Evolutionary conservation across 2,329 filamentous ascomycete genomes (phyloP), one percentile per base, ranked within the genome.

Genomic region (Alternaria arbusti): DNA sequence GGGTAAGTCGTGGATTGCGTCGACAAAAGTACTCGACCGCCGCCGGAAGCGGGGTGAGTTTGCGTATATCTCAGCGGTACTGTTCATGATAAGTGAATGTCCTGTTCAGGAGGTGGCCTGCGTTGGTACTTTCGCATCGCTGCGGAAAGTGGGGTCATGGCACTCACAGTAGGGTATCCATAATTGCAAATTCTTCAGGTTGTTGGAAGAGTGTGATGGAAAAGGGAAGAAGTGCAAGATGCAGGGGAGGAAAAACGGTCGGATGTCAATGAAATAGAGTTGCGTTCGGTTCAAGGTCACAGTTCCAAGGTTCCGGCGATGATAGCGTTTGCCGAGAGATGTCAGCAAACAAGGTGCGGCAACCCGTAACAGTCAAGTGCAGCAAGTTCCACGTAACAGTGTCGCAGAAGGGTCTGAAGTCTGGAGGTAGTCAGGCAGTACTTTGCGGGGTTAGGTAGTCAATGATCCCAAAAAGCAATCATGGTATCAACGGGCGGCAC

Each of bases 21-120:
- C 96, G 74, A 97, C 94, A 79, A 96, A 97, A 40, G 94, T 97
- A 71, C 94, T 97, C 73, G 95, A 97, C 82, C 93, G 92, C 74
- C 96, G 91, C 68, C 94, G 90, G 79, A 97, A 97, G 70, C 92
- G 90, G 62, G 93, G 93, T 63, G 94, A 94, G 80, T 92, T 97
- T 70, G 92, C 93, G 80, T 94, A 93, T 72, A 97, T 91, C 78
- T 97, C 93, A 75, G 94, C 93, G 50, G 94, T 97, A 65, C 93
- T 96, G 73, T 52, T 25, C 43, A 49, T 54, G 8, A 63, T 78
- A 61, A 78, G 73, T 61, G 56, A 57, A 47, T 43, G 51, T 49
- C 30, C 30, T 54, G 15, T 28, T 12, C 20, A 40, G 13, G 47
- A 20, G 40, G 46, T 30, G 36, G 32, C 40, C 52, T 56, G 45